Base-by-base conservation (phyloP, 805 yeast genomes). In the Schwanniomyces pseudopolymorphus region DNA sequence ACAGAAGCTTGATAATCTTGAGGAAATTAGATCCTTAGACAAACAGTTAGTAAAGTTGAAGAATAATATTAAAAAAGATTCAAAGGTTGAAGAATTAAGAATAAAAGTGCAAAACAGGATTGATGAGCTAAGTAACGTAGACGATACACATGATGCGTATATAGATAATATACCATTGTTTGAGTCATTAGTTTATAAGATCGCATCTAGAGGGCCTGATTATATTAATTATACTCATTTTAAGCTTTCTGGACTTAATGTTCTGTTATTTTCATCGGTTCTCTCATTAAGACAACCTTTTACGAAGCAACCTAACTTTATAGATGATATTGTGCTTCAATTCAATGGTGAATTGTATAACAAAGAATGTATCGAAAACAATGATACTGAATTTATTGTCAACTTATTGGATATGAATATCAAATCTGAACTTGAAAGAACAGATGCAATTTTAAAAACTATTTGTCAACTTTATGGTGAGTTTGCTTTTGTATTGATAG, bases 321-420 rank as follows among this genome's bases (percentile, higher is more conserved):
- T 51, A 7, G 60, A 55, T 3, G 52, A 66, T 3, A 58, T 39
- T 52, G 70, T 54, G 0, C 59, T 95, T 7, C 96, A 89, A 59
- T 92, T 86, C 66, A 94, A 95, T 61, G 99, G 99, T 0, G 97
- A 94, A 57, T 65, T 94, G 9, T 94, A 94, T 63, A 84, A 84
- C 51, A 53, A 61, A 1, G 85, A 77, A 31, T 76, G 85, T 19
- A 53, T 69, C 26, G 51, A 55, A 4, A 44, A 71, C 0, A 87
- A 87, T 60, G 97, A 91, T 63, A 83, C 95, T 0, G 70, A 62
- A 3, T 85, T 63, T 52, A 64, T 89, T 5, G 67, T 70, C 40
- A 56, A 69, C 1, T 55, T 56, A 25, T 59, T 87, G 25, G 45
- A 44, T 5, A 24, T 43, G 13, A 58, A 59, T 24, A 39, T 64